These are phyloP conservation scores for Xylariales sp. DNA, from an alignment of 2,329 filamentous ascomycete genomes.

Conservation along the genomic window DNA sequence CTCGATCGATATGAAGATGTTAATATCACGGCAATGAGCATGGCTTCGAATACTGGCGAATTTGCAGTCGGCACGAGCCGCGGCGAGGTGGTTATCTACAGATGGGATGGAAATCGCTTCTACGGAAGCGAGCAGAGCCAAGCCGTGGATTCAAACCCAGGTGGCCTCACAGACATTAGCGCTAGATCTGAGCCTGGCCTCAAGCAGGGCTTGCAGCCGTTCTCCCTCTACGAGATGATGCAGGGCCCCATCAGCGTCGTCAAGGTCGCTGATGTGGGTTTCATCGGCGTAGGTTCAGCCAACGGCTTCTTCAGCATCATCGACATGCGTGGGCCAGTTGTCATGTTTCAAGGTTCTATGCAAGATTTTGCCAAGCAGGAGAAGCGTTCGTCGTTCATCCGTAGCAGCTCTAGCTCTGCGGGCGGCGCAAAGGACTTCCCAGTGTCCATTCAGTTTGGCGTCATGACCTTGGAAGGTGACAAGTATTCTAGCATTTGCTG, in stretches of 20 bases:
- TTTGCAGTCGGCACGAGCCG: conserved; percentile 74
- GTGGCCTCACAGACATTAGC: conserved; percentile 70
- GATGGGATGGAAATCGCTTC: conserved; percentile 78
- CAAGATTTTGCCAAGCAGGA: conserved; percentile 72
- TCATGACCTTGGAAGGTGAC: conserved; percentile 91
- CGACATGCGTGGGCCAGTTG: conserved; percentile 79
- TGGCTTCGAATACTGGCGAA: conserved; percentile 78
- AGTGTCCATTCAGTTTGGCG: conserved; percentile 81
- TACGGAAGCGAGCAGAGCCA: conserved; percentile 59
- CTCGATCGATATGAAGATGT: conserved; percentile 75
- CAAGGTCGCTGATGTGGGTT: conserved; percentile 87
- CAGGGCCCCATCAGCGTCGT: conserved; percentile 76
- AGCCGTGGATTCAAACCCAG: conserved; percentile 54
- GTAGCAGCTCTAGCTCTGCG: conserved; percentile 44
- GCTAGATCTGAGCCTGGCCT: conserved; percentile 67
- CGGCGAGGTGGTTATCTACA: conserved; percentile 83
- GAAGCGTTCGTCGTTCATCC: conserved; percentile 70
- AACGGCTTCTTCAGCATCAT: conserved; percentile 76
- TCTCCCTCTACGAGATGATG: conserved; percentile 76
- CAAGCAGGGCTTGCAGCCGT: conserved; percentile 76
- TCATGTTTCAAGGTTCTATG: conserved; percentile 74
- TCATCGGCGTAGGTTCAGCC: conserved; percentile 83
- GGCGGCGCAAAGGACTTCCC: conserved; percentile 64
- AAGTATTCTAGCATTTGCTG: conserved; percentile 91
- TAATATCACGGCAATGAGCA: conserved; percentile 72